A percentile compares a stretch with the other conserved stretches of the same genome.
These are phyloP conservation scores for Dipodascus geniculatus DNA, from an alignment of 805 yeast genomes.

Conservation along the genomic window DNA sequence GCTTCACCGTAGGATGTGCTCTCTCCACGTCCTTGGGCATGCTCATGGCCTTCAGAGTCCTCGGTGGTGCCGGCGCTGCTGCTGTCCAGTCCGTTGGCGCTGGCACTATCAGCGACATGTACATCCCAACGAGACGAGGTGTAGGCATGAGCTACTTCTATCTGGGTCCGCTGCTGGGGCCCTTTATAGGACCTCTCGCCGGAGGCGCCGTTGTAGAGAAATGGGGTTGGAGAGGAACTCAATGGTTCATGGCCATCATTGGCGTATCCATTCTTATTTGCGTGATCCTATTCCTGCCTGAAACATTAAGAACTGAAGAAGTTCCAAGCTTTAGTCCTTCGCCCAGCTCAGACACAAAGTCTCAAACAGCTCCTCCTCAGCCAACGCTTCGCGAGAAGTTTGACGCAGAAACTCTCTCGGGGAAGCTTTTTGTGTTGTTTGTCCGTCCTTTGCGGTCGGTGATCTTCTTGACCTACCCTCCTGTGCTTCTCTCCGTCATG, in stretches of 20 bases:
- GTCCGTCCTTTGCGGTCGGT: slow-evolving; percentile 50
- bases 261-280: slow-evolving; percentile 41
- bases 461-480: slow-evolving; percentile 54
- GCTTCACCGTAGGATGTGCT: slow-evolving; percentile 64
- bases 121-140: slow-evolving; percentile 56
- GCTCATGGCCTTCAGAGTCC: slow-evolving; percentile 55
- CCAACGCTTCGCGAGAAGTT: background rate
- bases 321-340: slow-evolving; percentile 21
- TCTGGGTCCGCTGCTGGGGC: slow-evolving; percentile 73
- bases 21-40: slow-evolving; percentile 47
- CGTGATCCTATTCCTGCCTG: slow-evolving; percentile 57
- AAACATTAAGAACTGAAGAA: slow-evolving; percentile 59
- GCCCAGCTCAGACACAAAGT: background rate
- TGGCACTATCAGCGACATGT: slow-evolving; percentile 73
- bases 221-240: slow-evolving; percentile 86
- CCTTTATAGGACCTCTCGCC: slow-evolving; percentile 63
- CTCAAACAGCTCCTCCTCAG: background rate
- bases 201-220: slow-evolving; percentile 63
- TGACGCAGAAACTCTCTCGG: slow-evolving; percentile 6
- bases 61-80: slow-evolving; percentile 74
- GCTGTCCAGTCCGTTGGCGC: slow-evolving; percentile 86
- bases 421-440: slow-evolving; percentile 22
- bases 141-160: slow-evolving; percentile 70
- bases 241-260: slow-evolving; percentile 67
- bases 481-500: slow-evolving; percentile 52